Percentiles rank a stretch among this genome's conserved stretches.
Evolutionary conservation across 768 basidiomycete species (phyloP).

Genomic region (Serendipita sp.): DNA sequence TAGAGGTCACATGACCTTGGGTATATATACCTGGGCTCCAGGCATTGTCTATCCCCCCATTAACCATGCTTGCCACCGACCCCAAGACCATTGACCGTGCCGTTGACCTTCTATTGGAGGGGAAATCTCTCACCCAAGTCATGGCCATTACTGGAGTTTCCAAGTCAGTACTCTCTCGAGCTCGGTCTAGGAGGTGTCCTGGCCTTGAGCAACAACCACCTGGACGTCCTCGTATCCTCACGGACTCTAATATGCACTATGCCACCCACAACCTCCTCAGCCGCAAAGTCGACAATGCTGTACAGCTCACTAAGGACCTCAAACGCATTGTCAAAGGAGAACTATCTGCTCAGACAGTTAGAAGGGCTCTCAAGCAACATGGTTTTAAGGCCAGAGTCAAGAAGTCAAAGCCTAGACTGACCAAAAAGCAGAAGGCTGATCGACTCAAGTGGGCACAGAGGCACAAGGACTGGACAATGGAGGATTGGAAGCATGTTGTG

Average conservation of each 20-base stretch:
- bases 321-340: neutral
- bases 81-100: no score
- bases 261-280: neutral
- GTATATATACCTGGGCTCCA: neutral
- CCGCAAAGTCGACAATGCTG: neutral
- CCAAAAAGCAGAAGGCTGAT: neutral
- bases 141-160: neutral
- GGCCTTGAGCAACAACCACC: neutral
- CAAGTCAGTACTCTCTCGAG: no score
- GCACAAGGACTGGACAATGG: slow-evolving; percentile 6
- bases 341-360: neutral
- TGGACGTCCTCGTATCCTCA: neutral
- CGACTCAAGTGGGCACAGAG: slow-evolving; percentile 4
- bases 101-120: neutral
- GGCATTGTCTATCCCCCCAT: neutral
- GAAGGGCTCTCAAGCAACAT: neutral
- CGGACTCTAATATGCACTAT: neutral
- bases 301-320: neutral
- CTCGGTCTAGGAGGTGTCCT: neutral
- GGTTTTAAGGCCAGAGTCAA: slow-evolving; percentile 2
- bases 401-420: slow-evolving; percentile 3
- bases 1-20: no score
- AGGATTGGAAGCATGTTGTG: slow-evolving; percentile 8
- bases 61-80: no score
- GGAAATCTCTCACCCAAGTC: neutral